A percentile compares a stretch with the other conserved stretches of the same genome.
These are phyloP conservation scores for Hypomontagnella monticulosa DNA, from an alignment of 495 filamentous ascomycete species.

Conservation along the genomic window DNA sequence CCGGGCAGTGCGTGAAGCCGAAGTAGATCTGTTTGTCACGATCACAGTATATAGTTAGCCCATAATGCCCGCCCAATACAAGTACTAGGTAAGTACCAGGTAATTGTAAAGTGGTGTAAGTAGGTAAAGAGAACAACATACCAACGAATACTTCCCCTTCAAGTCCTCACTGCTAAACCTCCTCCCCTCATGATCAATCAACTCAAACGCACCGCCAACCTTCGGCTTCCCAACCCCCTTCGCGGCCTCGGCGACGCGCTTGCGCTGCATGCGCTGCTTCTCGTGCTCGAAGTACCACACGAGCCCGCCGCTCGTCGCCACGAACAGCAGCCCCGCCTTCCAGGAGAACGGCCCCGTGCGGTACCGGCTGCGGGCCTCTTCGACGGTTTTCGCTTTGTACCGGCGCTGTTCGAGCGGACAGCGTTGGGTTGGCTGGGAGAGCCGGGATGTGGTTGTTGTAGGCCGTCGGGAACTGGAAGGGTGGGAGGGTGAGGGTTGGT, in stretches of 20 bases:
- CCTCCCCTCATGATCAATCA: constrained; percentile 83
- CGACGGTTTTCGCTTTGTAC: constrained; percentile 61
- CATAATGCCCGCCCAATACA: background rate
- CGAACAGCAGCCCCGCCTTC: constrained; percentile 87
- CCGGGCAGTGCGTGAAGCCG: constrained; percentile 97
- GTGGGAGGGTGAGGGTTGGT: background rate
- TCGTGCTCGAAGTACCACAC: constrained; percentile 90
- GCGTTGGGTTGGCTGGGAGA: constrained; percentile 3
- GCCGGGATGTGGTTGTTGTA: constrained; percentile 8
- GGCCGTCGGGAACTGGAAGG: constrained; percentile 21
- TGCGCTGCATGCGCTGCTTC: constrained; percentile 86
- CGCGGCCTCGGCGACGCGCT: constrained; percentile 84
- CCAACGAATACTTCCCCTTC: constrained; percentile 85
- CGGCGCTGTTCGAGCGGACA: constrained; percentile 33
- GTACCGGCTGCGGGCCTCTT: constrained; percentile 64
- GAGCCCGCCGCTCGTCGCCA: constrained; percentile 77
- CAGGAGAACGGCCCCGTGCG: constrained; percentile 82
- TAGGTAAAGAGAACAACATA: constrained; percentile 45
- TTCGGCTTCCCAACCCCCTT: constrained; percentile 94
- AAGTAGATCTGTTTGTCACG: constrained; percentile 76
- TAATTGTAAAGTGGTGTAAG: too few relatives aligned
- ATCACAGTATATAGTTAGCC: background rate
- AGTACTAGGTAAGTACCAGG: background rate
- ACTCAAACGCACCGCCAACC: constrained; percentile 85
- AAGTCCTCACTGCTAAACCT: constrained; percentile 78